phyloP scores from a whole-genome alignment of 2,329 filamentous ascomycete species.

The Fusarium albidum region DNA sequence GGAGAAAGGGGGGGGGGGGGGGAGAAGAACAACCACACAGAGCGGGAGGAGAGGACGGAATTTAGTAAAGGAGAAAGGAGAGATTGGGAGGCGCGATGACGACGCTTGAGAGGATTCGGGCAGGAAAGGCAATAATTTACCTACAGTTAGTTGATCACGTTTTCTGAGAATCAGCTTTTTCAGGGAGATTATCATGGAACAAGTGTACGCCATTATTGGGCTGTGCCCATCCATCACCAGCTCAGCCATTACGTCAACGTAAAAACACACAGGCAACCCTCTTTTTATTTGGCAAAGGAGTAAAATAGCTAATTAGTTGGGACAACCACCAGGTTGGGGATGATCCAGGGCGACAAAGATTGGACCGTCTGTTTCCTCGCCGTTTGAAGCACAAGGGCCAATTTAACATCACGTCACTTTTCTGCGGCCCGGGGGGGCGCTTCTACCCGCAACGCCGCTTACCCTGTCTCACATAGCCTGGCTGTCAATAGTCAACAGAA shows the following conservation, averaged over 20 bases:
- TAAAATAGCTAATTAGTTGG: no score
- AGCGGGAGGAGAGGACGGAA: neutral
- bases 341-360: neutral
- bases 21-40: neutral
- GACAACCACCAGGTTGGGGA: neutral
- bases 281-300: slow-evolving; percentile 8
- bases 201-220: slow-evolving; percentile 3
- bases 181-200: slow-evolving; percentile 23
- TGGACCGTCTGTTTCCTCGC: neutral
- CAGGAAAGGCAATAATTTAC: neutral
- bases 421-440: neutral
- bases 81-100: neutral
- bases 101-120: neutral
- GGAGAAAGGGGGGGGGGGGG: neutral
- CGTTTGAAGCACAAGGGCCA: slow-evolving; percentile 8
- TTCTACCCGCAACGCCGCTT: slow-evolving; percentile 7
- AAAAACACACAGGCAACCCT: neutral
- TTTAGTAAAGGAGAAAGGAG: no score
- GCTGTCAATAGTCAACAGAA: no score
- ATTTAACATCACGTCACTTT: slow-evolving; percentile 24
- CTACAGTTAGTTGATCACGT: slow-evolving; percentile 24
- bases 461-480: no score
- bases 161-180: neutral
- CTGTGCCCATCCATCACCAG: slow-evolving; percentile 26
- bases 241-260: slow-evolving; percentile 32